phyloP scores from a whole-genome alignment of 352 stramenopile species.

The Phytopythium chamaehyphon region DNA sequence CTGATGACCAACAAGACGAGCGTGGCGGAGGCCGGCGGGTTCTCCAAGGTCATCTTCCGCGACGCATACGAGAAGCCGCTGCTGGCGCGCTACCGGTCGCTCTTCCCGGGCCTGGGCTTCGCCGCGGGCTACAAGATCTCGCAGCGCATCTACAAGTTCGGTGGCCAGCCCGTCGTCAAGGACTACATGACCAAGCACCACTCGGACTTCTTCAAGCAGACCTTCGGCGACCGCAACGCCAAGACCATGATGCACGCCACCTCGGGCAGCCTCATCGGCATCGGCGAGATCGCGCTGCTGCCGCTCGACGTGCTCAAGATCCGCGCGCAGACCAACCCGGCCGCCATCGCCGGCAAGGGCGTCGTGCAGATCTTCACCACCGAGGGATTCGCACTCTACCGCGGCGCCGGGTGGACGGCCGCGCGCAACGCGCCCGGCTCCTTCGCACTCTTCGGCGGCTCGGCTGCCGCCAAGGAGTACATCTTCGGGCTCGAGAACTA shows the following conservation, averaged over 20 bases:
- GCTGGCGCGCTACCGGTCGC: slow-evolving; percentile 74
- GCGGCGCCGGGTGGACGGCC: slow-evolving; percentile 88
- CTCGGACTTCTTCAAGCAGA: slow-evolving; percentile 79
- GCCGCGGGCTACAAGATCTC: slow-evolving; percentile 95
- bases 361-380: slow-evolving; percentile 91
- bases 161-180: slow-evolving; percentile 91
- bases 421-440: slow-evolving; percentile 93
- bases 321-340: slow-evolving; percentile 93
- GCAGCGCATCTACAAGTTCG: slow-evolving; percentile 97
- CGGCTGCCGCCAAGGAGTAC: slow-evolving; percentile 86
- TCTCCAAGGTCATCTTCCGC: slow-evolving; percentile 88
- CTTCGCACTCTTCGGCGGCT: slow-evolving; percentile 95
- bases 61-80: slow-evolving; percentile 79
- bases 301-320: slow-evolving; percentile 97
- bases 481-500: slow-evolving; percentile 89
- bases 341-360: slow-evolving; percentile 88
- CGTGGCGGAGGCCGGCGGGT: slow-evolving; percentile 33
- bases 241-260: slow-evolving; percentile 93
- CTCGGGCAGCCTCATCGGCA: slow-evolving; percentile 90
- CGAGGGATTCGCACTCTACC: slow-evolving; percentile 91
- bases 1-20: slow-evolving; percentile 91
- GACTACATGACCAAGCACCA: slow-evolving; percentile 91
- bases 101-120: slow-evolving; percentile 92
- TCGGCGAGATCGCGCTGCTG: slow-evolving; percentile 93
- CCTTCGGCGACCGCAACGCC: slow-evolving; percentile 91